Conservation (phyloP, 345 rosid species). For the Eucalyptus polybractea region DNA sequence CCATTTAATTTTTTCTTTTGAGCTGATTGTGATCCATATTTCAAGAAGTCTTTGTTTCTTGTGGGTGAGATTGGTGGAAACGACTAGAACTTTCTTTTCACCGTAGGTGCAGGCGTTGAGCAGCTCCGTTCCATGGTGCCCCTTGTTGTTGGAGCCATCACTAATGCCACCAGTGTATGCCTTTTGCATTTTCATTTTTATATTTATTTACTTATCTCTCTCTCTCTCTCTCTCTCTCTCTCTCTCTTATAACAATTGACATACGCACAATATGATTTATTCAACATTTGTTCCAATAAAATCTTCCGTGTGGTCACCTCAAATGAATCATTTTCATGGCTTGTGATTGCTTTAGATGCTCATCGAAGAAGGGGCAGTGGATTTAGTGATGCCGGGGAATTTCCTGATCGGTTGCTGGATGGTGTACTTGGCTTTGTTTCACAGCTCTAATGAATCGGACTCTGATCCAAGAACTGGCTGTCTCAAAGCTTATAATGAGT, state of each 20-base stretch:
- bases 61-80: no score
- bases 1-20: no score
- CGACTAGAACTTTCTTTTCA: no score
- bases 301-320: neutral
- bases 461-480: neutral
- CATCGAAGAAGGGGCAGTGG: neutral
- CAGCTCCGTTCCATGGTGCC: no score
- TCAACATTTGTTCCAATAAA: neutral
- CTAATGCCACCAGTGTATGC: slow-evolving; percentile 4
- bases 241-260: neutral
- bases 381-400: neutral
- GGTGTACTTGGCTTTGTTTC: neutral
- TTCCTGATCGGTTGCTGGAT: neutral
- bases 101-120: no score
- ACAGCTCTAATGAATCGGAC: neutral
- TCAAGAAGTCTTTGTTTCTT: no score
- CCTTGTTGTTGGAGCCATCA: slow-evolving; percentile 2
- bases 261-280: neutral
- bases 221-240: no score
- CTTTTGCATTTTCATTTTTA: neutral
- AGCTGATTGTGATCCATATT: no score
- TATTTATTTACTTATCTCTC: no score
- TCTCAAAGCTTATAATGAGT: neutral
- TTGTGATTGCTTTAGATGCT: neutral
- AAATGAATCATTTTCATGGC: neutral